Percentiles rank a stretch among this genome's conserved stretches.
Conservation (phyloP, 805 yeast genomes). For the Lachancea waltii region DNA sequence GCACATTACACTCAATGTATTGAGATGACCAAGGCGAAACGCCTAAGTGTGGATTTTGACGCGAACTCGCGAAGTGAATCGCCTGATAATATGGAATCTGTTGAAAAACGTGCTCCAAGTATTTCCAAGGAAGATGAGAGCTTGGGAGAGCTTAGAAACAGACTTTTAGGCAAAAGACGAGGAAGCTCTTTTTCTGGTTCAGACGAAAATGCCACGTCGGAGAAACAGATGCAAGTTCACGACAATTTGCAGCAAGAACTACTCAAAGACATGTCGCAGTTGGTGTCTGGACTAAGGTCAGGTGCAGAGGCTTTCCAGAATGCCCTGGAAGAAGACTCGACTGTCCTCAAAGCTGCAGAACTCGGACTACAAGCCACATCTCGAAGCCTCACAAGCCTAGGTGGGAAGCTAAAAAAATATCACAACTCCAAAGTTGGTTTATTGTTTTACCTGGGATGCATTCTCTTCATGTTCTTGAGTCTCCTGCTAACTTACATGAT, state of each 20-base stretch:
- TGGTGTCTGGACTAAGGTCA: conserved; percentile 33
- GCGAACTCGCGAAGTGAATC: background rate
- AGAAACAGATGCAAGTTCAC: conserved; percentile 33
- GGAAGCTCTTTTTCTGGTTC: conserved; percentile 4
- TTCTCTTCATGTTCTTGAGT: conserved; percentile 27
- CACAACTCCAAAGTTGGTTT: conserved; percentile 29
- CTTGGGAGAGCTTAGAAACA: conserved; percentile 28
- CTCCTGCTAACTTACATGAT: conserved; percentile 32
- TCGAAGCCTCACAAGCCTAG: conserved; percentile 29
- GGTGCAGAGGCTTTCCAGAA: conserved; percentile 38
- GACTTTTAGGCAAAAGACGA: conserved; percentile 26
- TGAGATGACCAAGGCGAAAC: conserved; percentile 15
- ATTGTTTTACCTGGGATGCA: conserved; percentile 24
- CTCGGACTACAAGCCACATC: conserved; percentile 37
- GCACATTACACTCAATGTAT: conserved; percentile 16
- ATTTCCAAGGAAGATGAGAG: conserved; percentile 23
- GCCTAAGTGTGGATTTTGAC: conserved; percentile 31
- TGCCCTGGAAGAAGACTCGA: conserved; percentile 35
- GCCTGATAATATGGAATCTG: background rate
- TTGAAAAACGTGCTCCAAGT: background rate
- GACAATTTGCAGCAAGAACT: conserved; percentile 35
- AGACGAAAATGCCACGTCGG: conserved; percentile 17
- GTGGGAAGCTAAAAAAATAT: conserved; percentile 29
- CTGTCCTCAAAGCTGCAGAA: conserved; percentile 37
- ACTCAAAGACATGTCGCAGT: conserved; percentile 34